phyloP scores from a whole-genome alignment of 2,329 filamentous ascomycete species.

The Sarocladium strictum region DNA sequence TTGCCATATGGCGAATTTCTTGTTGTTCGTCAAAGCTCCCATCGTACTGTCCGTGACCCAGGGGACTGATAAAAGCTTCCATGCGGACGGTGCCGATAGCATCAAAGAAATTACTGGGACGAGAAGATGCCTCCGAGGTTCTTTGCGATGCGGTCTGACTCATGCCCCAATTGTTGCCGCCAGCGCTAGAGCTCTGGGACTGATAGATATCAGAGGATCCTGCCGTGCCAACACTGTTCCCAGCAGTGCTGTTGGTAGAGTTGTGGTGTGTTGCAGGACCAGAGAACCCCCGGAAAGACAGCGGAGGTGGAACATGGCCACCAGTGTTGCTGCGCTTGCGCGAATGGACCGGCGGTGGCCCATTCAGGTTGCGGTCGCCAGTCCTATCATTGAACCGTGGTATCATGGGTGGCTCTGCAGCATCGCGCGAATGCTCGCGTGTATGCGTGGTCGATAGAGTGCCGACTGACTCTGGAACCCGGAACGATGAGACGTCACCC shows the following conservation, averaged over 20 bases:
- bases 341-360: slow-evolving; percentile 47
- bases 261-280: slow-evolving; percentile 41
- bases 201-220: slow-evolving; percentile 58
- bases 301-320: slow-evolving; percentile 62
- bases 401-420: slow-evolving; percentile 66
- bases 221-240: slow-evolving; percentile 50
- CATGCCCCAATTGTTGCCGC: slow-evolving; percentile 33
- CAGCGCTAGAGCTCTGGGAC: slow-evolving; percentile 33
- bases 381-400: slow-evolving; percentile 59
- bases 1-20: slow-evolving; percentile 39
- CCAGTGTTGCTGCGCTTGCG: slow-evolving; percentile 89
- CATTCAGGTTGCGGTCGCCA: slow-evolving; percentile 18
- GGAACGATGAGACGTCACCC: slow-evolving; percentile 29
- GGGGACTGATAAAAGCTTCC: slow-evolving; percentile 85
- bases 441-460: slow-evolving; percentile 29
- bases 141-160: slow-evolving; percentile 40
- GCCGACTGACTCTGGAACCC: slow-evolving; percentile 34
- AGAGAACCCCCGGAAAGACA: slow-evolving; percentile 76
- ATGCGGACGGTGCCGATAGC: slow-evolving; percentile 88
- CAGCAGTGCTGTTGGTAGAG: slow-evolving; percentile 51
- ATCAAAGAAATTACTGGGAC: slow-evolving; percentile 65
- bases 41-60: slow-evolving; percentile 42
- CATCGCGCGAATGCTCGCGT: slow-evolving; percentile 48
- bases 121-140: slow-evolving; percentile 51
- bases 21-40: slow-evolving; percentile 44